Conservation (phyloP, 2,329 filamentous ascomycete genomes). For the Ophiostoma ips region DNA sequence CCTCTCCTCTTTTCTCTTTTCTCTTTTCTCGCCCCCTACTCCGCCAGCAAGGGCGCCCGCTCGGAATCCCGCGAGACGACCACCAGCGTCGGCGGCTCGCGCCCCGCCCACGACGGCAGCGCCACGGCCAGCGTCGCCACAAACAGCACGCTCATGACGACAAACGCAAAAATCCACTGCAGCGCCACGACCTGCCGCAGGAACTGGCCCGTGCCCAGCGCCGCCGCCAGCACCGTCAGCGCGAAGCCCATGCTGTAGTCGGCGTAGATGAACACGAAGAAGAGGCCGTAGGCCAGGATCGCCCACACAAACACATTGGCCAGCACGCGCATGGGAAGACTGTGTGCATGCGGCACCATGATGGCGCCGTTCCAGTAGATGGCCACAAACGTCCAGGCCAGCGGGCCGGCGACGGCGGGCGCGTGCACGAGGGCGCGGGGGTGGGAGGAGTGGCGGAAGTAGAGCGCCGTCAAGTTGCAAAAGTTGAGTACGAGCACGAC, state of each 20-base stretch:
- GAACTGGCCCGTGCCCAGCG: conserved; percentile 69
- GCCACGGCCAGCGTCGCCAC: conserved; percentile 51
- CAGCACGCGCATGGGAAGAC: conserved; percentile 58
- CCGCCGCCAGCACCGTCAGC: conserved; percentile 57
- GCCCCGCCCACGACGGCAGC: conserved; percentile 48
- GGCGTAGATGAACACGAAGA: conserved; percentile 63
- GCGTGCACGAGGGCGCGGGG: conserved; percentile 49
- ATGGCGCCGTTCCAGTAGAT: conserved; percentile 84
- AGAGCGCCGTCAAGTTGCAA: conserved; percentile 62
- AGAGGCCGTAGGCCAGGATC: conserved; percentile 59
- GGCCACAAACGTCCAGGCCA: conserved; percentile 76
- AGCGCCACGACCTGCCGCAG: conserved; percentile 57
- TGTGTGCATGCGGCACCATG: conserved; percentile 54
- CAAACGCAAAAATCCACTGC: conserved; percentile 88
- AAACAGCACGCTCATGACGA: conserved; percentile 65
- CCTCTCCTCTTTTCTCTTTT: too few species aligned
- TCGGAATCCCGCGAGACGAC: conserved; percentile 31
- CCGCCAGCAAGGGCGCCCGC: conserved; percentile 46
- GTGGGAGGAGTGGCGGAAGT: conserved; percentile 66
- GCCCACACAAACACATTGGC: conserved; percentile 85
- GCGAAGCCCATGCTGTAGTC: conserved; percentile 68
- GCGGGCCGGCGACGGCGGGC: conserved; percentile 59
- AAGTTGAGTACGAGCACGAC: conserved; percentile 68
- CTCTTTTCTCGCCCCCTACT: neutral
- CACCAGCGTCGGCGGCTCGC: conserved; percentile 25